Conservation (phyloP, 1,284 basidiomycete species). For the Mycosarcoma mackinlayi region DNA sequence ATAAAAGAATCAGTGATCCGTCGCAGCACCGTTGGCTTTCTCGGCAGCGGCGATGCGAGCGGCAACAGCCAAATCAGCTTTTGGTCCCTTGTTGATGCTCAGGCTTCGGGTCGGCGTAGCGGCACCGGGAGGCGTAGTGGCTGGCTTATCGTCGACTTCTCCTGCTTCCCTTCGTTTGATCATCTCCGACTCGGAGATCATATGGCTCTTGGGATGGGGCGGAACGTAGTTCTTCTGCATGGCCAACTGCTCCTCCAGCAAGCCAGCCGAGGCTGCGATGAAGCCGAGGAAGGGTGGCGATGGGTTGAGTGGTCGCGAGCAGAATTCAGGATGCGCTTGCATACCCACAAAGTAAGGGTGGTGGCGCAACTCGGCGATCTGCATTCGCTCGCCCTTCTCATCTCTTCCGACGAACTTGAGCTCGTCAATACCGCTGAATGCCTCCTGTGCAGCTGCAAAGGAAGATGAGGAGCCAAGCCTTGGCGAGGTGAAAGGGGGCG, state of each 20-base stretch:
- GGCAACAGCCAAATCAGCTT: conserved; percentile 38
- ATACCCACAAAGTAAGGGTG: conserved; percentile 95
- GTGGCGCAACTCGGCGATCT: conserved; percentile 86
- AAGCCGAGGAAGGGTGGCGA: conserved; percentile 97
- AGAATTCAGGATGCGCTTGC: conserved; percentile 98
- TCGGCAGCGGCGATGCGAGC: conserved; percentile 47
- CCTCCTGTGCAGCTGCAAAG: conserved; percentile 5
- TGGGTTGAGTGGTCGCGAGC: conserved; percentile 97
- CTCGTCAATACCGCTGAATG: conserved; percentile 37
- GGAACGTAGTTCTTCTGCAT: conserved; percentile 74
- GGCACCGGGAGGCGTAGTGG: conserved; percentile 50
- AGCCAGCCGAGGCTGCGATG: conserved; percentile 83
- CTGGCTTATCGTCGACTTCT: conserved; percentile 46
- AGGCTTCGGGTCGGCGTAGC: conserved; percentile 45
- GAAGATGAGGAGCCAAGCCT: conserved; percentile 22
- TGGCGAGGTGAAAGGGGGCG: conserved; percentile 41
- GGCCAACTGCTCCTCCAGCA: conserved; percentile 80
- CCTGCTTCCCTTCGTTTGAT: conserved; percentile 43
- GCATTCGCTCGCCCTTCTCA: conserved; percentile 96
- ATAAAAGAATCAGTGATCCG: conserved; percentile 12
- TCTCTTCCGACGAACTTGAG: conserved; percentile 85
- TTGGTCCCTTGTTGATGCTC: conserved; percentile 33
- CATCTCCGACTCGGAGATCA: conserved; percentile 61
- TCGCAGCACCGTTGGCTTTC: conserved; percentile 37
- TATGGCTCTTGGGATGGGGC: conserved; percentile 71